Evolutionary conservation across 1,284 basidiomycete genomes (phyloP).

Genomic region (Pseudomicrostroma phylloplanum): DNA sequence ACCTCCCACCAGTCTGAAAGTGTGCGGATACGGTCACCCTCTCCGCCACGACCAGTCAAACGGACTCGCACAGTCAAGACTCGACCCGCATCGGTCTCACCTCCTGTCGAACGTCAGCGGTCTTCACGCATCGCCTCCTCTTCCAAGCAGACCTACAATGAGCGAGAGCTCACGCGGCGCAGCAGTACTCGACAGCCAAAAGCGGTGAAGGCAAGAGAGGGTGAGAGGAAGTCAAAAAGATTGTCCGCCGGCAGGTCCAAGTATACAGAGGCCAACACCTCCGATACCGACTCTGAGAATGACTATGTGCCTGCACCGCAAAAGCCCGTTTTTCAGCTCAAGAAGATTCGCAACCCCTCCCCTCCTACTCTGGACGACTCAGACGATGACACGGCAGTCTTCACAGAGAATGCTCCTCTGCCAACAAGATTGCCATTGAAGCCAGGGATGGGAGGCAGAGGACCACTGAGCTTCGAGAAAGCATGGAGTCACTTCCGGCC

Average conservation of each 20-base stretch:
- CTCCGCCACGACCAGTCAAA: not conserved
- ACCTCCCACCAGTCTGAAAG: constrained; percentile 7
- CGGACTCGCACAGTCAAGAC: not conserved
- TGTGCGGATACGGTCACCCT: not conserved
- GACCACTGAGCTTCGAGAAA: constrained; percentile 52
- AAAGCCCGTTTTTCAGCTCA: constrained; percentile 11
- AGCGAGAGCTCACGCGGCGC: not conserved
- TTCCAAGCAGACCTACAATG: not conserved
- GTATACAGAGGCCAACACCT: constrained; percentile 9
- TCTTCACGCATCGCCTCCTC: not conserved
- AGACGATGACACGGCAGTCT: constrained; percentile 13
- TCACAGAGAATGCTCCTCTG: constrained; percentile 11
- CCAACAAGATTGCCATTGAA: constrained; percentile 16
- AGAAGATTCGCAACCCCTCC: constrained; percentile 26
- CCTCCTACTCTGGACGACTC: not conserved
- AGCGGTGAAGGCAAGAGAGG: not conserved
- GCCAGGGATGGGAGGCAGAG: constrained; percentile 27
- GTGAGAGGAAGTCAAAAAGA: not conserved
- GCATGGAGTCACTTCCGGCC: constrained; percentile 52
- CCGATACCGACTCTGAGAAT: not conserved
- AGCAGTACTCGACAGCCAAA: not conserved
- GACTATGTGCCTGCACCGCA: not conserved
- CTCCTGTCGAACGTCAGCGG: not conserved
- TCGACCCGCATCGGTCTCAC: not conserved
- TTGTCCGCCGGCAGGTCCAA: constrained; percentile 1